A percentile compares a stretch with the other conserved stretches of the same genome.
phyloP scores from a whole-genome alignment of 1,284 basidiomycete species.

The Boletus smithii region DNA sequence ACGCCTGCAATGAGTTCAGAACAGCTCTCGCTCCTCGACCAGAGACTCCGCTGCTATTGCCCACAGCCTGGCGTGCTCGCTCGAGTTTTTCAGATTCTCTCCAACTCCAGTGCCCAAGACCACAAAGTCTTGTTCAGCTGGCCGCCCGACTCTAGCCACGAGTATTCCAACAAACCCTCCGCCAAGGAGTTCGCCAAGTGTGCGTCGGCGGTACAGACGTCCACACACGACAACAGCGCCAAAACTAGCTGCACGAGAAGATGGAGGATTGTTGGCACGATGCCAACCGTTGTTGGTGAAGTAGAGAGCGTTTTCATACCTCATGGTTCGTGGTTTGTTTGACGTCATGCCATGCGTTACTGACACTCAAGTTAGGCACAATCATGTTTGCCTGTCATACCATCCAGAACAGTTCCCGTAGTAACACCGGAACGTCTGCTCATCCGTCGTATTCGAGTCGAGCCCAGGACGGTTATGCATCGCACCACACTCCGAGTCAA shows the following conservation, averaged over 20 bases:
- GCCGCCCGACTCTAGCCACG: constrained; percentile 68
- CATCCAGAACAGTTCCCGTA: constrained; percentile 30
- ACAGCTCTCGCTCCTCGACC: constrained; percentile 57
- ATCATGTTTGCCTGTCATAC: constrained; percentile 85
- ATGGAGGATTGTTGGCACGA: constrained; percentile 77
- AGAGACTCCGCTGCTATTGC: constrained; percentile 51
- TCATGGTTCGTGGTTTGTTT: constrained; percentile 63
- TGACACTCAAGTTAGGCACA: constrained; percentile 47
- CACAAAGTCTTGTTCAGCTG: constrained; percentile 76
- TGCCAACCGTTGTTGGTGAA: constrained; percentile 62
- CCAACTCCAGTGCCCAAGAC: constrained; percentile 45
- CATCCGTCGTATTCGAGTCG: constrained; percentile 30
- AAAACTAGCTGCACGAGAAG: constrained; percentile 93
- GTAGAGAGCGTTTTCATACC: constrained; percentile 92
- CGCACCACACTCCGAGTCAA: constrained; percentile 40
- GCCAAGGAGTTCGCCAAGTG: constrained; percentile 82
- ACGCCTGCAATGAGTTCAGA: constrained; percentile 59
- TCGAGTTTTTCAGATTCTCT: constrained; percentile 82
- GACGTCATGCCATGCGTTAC: constrained; percentile 37
- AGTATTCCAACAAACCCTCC: constrained; percentile 52
- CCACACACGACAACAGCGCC: constrained; percentile 58
- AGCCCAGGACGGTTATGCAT: constrained; percentile 38
- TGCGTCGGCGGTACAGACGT: constrained; percentile 74
- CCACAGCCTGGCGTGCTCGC: constrained; percentile 49
- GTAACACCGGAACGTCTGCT: constrained; percentile 14